Conservation (phyloP, 805 yeast genomes). For the Suhomyces vadensis region DNA sequence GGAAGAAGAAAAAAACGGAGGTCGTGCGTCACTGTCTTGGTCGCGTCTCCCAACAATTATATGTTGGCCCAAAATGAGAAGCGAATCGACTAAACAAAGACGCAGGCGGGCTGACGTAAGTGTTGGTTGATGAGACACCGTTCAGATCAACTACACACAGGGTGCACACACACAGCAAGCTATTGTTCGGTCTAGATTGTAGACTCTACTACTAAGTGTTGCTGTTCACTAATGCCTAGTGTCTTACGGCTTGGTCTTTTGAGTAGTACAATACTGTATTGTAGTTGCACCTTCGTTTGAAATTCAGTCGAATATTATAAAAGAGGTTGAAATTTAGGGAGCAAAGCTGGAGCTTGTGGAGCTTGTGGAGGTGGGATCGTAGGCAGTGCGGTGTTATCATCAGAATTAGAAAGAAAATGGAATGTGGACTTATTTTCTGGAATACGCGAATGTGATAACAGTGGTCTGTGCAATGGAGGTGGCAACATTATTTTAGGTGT, state of each 20-base stretch:
- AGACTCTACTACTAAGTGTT: no score
- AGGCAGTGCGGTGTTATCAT: slow-evolving; percentile 14
- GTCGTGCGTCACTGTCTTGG: slow-evolving; percentile 1
- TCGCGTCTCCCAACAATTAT: slow-evolving; percentile 15
- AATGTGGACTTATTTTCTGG: slow-evolving; percentile 7
- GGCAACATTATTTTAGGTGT: slow-evolving; percentile 33
- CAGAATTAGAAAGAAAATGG: slow-evolving; percentile 23
- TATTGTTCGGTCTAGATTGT: no score
- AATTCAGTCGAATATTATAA: slow-evolving; percentile 14
- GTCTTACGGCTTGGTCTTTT: no score
- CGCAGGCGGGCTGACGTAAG: slow-evolving; percentile 7
- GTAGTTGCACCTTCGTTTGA: no score
- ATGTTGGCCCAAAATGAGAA: slow-evolving; percentile 17
- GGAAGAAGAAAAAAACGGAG: not conserved
- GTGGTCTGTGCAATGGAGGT: slow-evolving; percentile 28
- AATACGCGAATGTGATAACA: slow-evolving; percentile 13
- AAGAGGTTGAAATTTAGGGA: slow-evolving; percentile 34
- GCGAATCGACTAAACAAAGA: not conserved
- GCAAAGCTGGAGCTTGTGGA: slow-evolving; percentile 29
- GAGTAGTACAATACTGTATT: no score
- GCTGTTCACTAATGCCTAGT: no score
- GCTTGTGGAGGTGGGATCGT: not conserved
- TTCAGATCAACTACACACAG: not conserved
- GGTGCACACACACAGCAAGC: no score
- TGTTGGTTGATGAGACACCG: slow-evolving; percentile 1